Evolutionary conservation across 2,329 filamentous ascomycete species (phyloP), one percentile per base, ranked within the genome.

Genomic region (Fusarium sp.): DNA sequence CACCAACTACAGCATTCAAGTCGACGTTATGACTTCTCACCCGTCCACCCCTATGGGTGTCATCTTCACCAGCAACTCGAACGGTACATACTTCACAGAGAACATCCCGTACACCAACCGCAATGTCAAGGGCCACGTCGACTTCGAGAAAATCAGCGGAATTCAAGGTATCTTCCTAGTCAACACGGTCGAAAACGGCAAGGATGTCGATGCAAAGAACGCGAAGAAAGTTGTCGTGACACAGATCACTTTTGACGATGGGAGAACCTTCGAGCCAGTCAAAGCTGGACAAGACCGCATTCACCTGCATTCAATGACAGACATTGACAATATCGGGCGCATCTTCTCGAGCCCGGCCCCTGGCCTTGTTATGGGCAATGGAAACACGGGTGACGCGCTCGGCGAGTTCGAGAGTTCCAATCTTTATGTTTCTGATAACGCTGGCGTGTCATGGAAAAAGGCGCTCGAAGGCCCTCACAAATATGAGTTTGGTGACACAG

Each of bases 1-100:
- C 78, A 98, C 96, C 45, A 95, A 97, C 79, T 98, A 99, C 85
- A 98, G 95, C 84, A 95, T 99, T 76, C 95, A 98, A 83, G 91
- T 99, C 61, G 95, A 98, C 81, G 95, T 98, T 71, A 91, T 95
- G 88, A 94, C 92, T 3, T 86, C 86, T 42, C 85, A 85, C 48
- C 88, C 88, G 18, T 88, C 87, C 3, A 89, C 88, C 41, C 89
- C 92, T 1, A 95, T 97, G 89, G 97, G 96, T 38, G 91, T 93
- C 16, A 86, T 99, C 63, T 95, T 98, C 78, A 97, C 95, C 11
- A 98, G 95, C 80, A 99, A 99, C 81, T 98, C 95, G 36, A 97
- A 98, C 79, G 96, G 96, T 68, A 98, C 95, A 6, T 98, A 95
- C 82, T 99, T 98, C 80, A 96, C 93, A 5, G 91, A 92, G 78